Percentiles rank a stretch among this genome's conserved stretches.
Evolutionary conservation across 148 eudicot genomes (phyloP).

Genomic region (Chenopodium album): DNA sequence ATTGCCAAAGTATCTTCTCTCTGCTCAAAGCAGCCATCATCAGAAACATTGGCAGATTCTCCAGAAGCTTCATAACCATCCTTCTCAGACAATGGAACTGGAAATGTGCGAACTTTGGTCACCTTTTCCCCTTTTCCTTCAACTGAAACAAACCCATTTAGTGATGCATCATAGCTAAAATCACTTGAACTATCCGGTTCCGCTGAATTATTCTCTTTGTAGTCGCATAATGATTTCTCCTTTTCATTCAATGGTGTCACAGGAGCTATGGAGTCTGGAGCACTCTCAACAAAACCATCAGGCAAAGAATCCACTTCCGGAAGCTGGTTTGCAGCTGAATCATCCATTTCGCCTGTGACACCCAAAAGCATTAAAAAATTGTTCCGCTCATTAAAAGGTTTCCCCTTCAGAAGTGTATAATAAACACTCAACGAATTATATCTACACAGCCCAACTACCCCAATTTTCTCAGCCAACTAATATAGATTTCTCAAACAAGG

Average conservation of each 20-base stretch:
- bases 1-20: conserved; percentile 19
- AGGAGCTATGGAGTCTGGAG: conserved; percentile 43
- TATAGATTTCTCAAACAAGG: not conserved
- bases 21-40: conserved; percentile 35
- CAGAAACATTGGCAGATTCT: conserved; percentile 37
- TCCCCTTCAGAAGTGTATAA: not conserved
- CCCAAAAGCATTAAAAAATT: not conserved
- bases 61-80: conserved; percentile 37
- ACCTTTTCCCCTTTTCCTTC: conserved; percentile 35
- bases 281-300: conserved; percentile 80
- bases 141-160: conserved; percentile 22
- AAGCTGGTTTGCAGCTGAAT: conserved; percentile 52
- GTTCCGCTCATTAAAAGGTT: not conserved
- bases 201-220: conserved; percentile 38
- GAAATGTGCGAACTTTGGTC: conserved; percentile 41
- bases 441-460: not conserved
- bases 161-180: conserved; percentile 30
- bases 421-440: not conserved
- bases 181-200: conserved; percentile 28
- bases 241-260: conserved; percentile 37
- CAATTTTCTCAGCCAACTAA: not conserved
- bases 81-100: conserved; percentile 41
- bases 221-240: conserved; percentile 33
- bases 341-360: conserved; percentile 50
- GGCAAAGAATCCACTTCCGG: conserved; percentile 87